phyloP scores from a whole-genome alignment of 805 yeast species.

The Candida nanaspora region DNA sequence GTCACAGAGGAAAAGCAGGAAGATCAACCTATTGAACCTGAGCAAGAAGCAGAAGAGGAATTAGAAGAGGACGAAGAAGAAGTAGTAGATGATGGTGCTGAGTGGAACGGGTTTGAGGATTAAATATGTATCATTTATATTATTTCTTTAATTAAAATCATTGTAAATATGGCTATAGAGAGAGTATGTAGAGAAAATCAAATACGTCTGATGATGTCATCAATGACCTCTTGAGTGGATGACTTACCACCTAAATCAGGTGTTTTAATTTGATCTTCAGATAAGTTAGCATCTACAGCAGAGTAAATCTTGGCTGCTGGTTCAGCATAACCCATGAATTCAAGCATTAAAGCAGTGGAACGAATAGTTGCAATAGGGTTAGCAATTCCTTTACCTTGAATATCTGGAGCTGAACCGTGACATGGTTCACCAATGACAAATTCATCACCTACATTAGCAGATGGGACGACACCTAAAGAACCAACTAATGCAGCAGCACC shows the following conservation, averaged over 20 bases:
- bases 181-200: too few species aligned
- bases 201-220: constrained; percentile 67
- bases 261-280: constrained; percentile 71
- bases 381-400: constrained; percentile 89
- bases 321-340: constrained; percentile 84
- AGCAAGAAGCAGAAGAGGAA: not conserved
- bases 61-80: not conserved
- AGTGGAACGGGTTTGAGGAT: constrained; percentile 30
- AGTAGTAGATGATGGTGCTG: constrained; percentile 18
- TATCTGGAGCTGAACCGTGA: constrained; percentile 98
- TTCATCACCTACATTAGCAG: constrained; percentile 94
- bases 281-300: constrained; percentile 91
- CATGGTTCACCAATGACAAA: constrained; percentile 99
- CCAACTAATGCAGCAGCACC: constrained; percentile 99
- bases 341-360: constrained; percentile 95
- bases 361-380: constrained; percentile 98
- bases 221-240: constrained; percentile 78
- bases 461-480: constrained; percentile 95
- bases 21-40: not conserved
- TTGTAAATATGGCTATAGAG: not conserved
- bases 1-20: not conserved
- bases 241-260: constrained; percentile 95
- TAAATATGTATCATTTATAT: constrained; percentile 9
- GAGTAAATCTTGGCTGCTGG: constrained; percentile 89
- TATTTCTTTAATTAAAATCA: not conserved